Evolutionary conservation across 1,284 basidiomycete species (phyloP), one percentile per base, ranked within the genome.

Genomic region (Inonotus obliquus): DNA sequence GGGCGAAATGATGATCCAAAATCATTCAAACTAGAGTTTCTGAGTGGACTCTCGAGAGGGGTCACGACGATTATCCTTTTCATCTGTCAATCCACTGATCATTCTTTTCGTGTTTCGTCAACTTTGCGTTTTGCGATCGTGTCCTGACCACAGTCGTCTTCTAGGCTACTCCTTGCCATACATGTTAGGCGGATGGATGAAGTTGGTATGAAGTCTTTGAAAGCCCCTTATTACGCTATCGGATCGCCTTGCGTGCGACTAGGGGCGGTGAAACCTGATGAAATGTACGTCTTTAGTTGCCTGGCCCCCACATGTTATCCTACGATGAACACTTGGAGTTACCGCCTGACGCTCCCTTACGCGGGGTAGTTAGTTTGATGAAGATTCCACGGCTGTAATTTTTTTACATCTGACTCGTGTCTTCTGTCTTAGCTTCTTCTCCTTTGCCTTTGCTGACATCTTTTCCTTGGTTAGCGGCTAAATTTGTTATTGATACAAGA

Each of bases 21-120:
- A 75, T 76, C 75, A 80, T 87, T 87, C 88, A 91, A 91, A 91
- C 88, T 91, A 91, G 88, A 90, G 88, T 91, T 86, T 89, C 78
- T 90, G 88, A 91, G 87, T 75, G 37, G 37, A 29, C 57, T 47
- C 39, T 27, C 82, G 25, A 23, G 48, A 77, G 73, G 62, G 61
- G 73, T 79, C 80, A 76, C 86, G 69, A 85, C 89, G 88, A 80
- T 89, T 85, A 87, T 67, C 69, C 53, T 69, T 65, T 44, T 44
- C 73, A 79, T 84, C 79, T 83, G 77, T 81, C 79, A 81, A 82
- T 85, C 82, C 80, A 79, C 85, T 86, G 84, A 86, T 68, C 64
- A 67, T 66, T 60, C 55, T 49, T 54, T 57, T 17, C 54, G 32
- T 27, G 37, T 38, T 51, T 7, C 17, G 19, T 44, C 41, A 4